phyloP scores from a whole-genome alignment of 2,329 filamentous ascomycete species.

The Dryadomyces sulphureus region DNA sequence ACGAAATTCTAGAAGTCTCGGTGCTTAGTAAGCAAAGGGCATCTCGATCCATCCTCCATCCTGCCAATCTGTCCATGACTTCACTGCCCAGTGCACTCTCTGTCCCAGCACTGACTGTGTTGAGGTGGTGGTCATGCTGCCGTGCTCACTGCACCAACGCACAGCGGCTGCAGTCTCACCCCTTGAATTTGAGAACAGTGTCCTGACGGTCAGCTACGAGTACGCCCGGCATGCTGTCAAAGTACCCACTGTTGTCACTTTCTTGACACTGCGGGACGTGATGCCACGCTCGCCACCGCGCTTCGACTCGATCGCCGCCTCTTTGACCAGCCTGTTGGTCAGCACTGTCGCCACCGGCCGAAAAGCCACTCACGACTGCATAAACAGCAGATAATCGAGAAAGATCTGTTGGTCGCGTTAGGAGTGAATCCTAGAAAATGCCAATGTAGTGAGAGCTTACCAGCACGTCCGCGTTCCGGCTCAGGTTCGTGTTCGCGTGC shows the following conservation, averaged over 20 bases:
- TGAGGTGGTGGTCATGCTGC: too few relatives aligned
- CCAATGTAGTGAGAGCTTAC: slow-evolving; percentile 34
- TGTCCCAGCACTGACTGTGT: too few relatives aligned
- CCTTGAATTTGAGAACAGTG: slow-evolving; percentile 53
- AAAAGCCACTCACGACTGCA: slow-evolving; percentile 38
- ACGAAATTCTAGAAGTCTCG: neutral
- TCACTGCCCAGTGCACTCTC: neutral
- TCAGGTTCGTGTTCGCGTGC: slow-evolving; percentile 64
- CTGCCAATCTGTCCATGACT: neutral
- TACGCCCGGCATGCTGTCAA: neutral
- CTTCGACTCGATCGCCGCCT: slow-evolving; percentile 63
- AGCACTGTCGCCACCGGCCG: neutral
- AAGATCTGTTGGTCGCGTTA: slow-evolving; percentile 46
- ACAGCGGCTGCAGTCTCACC: slow-evolving; percentile 25
- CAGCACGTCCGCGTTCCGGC: slow-evolving; percentile 75
- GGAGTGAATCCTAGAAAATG: neutral
- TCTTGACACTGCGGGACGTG: slow-evolving; percentile 62
- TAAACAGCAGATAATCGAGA: slow-evolving; percentile 70
- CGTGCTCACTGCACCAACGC: too few relatives aligned
- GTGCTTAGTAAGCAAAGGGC: too few relatives aligned
- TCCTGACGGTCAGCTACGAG: slow-evolving; percentile 27
- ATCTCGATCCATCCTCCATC: too few relatives aligned
- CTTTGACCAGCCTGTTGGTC: slow-evolving; percentile 54
- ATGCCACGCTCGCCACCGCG: slow-evolving; percentile 58
- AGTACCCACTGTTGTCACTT: slow-evolving; percentile 54